Base-by-base conservation (phyloP, 345 rosid species). In the Raphanus sativus region DNA sequence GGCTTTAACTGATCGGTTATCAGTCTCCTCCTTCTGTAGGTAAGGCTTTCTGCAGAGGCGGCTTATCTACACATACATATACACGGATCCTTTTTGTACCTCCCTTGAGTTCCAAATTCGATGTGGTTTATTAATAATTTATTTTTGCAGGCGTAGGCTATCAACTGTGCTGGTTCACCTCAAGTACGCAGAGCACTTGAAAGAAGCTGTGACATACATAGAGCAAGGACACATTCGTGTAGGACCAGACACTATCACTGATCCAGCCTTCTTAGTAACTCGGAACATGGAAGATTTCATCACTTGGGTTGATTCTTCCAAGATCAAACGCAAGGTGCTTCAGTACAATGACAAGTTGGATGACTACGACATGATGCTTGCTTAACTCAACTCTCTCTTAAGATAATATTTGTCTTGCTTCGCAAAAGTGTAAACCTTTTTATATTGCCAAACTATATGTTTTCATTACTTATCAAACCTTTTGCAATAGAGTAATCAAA, bases 301-400 rank as follows among this genome's bases (percentile, higher is more conserved):
- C 63, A 94, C 98, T 0, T 94, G 97, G 98, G 98, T 90, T 28
- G 98, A 94, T 81, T 84, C 95, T 36, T 94, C 98, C 11, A 92
- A 92, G 93, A 94, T 94, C 36, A 89, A 84, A 83, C 86, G 94
- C 28, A 92, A 89, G 89, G 91, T 94, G 71, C 85, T 90, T 9
- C 80, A 92, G 72, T 94, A 90, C 85, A 92, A 92, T 10, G 97
- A 89, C 33, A 85, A 88, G 76, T 60, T 92, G 87, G 98, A 94
- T 45, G 98, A 94, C 64, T 94, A 89, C 58, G 94, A 89, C 70
- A 86, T 89, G 68, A 86, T 89, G 68, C 84, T 89, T 90, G 87
- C 86, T 76, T 90, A 77, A 62, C 11, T 21, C n/a, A n/a, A 21
- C 21, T 21, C 30, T 28, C 45, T 38, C 36, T 52, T 13, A 29